Evolutionary conservation across 768 basidiomycete species (phyloP).

Genomic region (Omphalotus guepiniiformis): DNA sequence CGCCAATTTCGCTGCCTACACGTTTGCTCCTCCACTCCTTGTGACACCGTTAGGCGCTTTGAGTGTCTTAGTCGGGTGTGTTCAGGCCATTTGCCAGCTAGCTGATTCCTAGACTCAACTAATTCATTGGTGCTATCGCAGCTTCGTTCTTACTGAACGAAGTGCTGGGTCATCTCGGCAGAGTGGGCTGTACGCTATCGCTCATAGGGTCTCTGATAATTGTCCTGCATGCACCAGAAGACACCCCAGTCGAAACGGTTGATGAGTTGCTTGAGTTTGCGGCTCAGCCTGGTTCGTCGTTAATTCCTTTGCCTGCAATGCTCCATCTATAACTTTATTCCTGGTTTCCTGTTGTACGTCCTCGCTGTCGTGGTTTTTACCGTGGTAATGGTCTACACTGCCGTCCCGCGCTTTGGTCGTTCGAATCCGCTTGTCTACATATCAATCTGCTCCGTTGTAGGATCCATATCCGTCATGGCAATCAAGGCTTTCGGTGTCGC

Average conservation of each 20-base stretch:
- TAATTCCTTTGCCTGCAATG: neutral
- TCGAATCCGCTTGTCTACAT: slow-evolving; percentile 89
- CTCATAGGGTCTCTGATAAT: slow-evolving; percentile 89
- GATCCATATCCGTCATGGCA: slow-evolving; percentile 95
- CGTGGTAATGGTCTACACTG: slow-evolving; percentile 78
- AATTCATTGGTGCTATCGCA: slow-evolving; percentile 68
- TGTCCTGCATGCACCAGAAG: slow-evolving; percentile 93
- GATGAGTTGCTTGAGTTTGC: slow-evolving; percentile 92
- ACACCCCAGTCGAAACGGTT: slow-evolving; percentile 88
- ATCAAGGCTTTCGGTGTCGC: slow-evolving; percentile 98
- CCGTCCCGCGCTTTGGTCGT: slow-evolving; percentile 83
- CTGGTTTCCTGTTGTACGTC: slow-evolving; percentile 90
- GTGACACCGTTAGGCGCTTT: slow-evolving; percentile 97
- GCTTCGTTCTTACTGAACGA: slow-evolving; percentile 92
- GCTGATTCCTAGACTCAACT: neutral
- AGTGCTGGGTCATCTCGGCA: slow-evolving; percentile 88
- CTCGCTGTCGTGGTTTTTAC: slow-evolving; percentile 81
- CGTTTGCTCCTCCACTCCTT: slow-evolving; percentile 95
- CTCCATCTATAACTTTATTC: neutral
- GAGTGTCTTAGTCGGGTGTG: slow-evolving; percentile 93
- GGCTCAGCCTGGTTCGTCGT: slow-evolving; percentile 73
- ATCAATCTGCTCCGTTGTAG: slow-evolving; percentile 94
- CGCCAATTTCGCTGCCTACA: slow-evolving; percentile 93
- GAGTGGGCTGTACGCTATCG: slow-evolving; percentile 80
- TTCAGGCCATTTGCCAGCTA: neutral